phyloP scores from a whole-genome alignment of 208 protist species.

The Spongospora subterranea region DNA sequence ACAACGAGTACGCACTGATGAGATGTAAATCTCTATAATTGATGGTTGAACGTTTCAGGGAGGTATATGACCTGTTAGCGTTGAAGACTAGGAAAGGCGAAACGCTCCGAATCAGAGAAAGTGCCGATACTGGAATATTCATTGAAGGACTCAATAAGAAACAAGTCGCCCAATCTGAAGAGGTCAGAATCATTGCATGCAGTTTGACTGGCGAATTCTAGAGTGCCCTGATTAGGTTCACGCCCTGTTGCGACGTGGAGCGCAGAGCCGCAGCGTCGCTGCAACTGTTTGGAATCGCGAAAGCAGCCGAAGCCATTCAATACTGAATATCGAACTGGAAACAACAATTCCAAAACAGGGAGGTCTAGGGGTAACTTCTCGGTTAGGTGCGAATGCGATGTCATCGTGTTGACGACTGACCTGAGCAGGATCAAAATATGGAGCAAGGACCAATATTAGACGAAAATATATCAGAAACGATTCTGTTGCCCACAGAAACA shows the following conservation, averaged over 20 bases:
- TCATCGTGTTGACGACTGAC: no score
- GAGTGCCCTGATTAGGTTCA: not conserved
- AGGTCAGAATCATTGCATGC: not conserved
- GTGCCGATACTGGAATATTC: not conserved
- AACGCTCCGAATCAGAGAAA: slow-evolving; percentile 8
- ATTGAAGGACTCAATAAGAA: slow-evolving; percentile 49
- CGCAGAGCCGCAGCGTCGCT: not conserved
- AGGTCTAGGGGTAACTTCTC: no score
- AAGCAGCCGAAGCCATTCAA: slow-evolving; percentile 31
- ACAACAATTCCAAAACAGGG: not conserved
- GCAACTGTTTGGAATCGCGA: slow-evolving; percentile 50
- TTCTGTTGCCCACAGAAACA: not conserved
- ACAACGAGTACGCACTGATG: slow-evolving; percentile 25
- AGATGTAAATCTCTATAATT: not conserved
- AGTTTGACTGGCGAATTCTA: not conserved
- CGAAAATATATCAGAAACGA: no score
- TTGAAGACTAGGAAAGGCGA: slow-evolving; percentile 14
- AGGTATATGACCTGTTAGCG: slow-evolving; percentile 38
- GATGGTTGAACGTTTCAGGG: not conserved
- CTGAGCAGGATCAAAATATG: no score
- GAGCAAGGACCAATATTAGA: no score
- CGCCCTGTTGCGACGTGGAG: not conserved
- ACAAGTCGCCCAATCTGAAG: not conserved
- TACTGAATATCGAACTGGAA: slow-evolving; percentile 1
- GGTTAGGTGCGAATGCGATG: no score